Conservation (phyloP, 2,329 filamentous ascomycete genomes). For the Arthrobotrys iridis region DNA sequence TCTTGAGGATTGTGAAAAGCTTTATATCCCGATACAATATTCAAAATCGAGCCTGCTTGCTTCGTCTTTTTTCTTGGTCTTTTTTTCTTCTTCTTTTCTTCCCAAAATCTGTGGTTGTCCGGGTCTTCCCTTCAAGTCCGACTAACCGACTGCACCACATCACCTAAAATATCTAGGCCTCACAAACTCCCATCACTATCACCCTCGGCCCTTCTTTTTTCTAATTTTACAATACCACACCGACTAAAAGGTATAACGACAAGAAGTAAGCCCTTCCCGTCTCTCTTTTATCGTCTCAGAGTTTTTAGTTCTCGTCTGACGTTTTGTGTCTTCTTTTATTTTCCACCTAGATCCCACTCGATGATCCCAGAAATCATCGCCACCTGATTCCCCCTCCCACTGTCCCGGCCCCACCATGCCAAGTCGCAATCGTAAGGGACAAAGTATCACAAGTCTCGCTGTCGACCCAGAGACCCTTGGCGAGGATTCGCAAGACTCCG, state of each 20-base stretch:
- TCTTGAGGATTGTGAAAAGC: too few species aligned
- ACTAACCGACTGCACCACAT: too few species aligned
- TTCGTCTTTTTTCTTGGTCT: neutral
- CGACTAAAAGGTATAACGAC: neutral
- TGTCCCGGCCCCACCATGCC: constrained; percentile 24
- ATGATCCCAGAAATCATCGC: constrained; percentile 42
- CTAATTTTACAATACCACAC: too few species aligned
- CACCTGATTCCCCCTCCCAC: constrained; percentile 9
- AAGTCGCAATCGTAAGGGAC: constrained; percentile 47
- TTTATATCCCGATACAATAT: too few species aligned
- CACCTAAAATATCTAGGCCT: neutral
- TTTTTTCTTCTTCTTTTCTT: neutral
- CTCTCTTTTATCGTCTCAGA: neutral
- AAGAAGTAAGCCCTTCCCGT: neutral
- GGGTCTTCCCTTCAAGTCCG: too few species aligned
- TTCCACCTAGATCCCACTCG: constrained; percentile 41
- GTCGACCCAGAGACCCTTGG: constrained; percentile 50
- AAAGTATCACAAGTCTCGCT: constrained; percentile 50
- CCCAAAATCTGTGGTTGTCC: too few species aligned
- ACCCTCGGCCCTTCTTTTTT: too few species aligned
- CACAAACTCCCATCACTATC: too few species aligned
- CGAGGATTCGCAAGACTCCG: constrained; percentile 50
- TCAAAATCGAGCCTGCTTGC: too few species aligned
- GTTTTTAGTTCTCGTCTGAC: neutral
- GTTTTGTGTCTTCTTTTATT: neutral